Base-by-base conservation (phyloP, 169 alveolate species). In the Plasmodium gaboni region DNA sequence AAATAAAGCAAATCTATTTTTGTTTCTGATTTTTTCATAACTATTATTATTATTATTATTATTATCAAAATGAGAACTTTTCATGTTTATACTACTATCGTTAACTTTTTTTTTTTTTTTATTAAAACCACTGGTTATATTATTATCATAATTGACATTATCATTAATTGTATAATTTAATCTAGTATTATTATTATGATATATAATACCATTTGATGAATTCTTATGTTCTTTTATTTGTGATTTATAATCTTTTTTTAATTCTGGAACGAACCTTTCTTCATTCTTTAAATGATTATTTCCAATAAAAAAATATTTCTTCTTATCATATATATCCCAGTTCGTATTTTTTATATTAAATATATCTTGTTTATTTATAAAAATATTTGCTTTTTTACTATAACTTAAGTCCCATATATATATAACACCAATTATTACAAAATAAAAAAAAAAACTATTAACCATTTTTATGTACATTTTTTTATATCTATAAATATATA, bases 211-310 rank as follows among this genome's bases (percentile, higher is more conserved):
- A 24, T 26, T 48, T n/a, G 17, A 8, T 28, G 12, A 42, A 50
- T 44, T 51, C 5, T 12, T 70, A 70, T 44, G 10, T 19, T 44
- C 80, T 13, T 70, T 70, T 50, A 70, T 44, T 70, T 70, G 22
- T 15, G 80, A 70, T 50, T 70, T 70, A 48, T 22, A 70, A 13
- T 22, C 12, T 15, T 44, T 70, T 50, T 15, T 70, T 24, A 2
- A 19, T 12, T 70, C 80, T 70, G 9, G 42, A 19, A 48, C 15
- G 17, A 70, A 70, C 3, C 8, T 44, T 13, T 70, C 80, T 8
- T 70, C 80, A 22, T 42, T 51, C 7, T 70, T 70, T 51, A 70
- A 1, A 44, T 44, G 61, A 17, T 44, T 26, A 50, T 28, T 38
- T 7, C 50, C 46, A 48, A 70, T 50, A 24, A 70, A 70, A 9